Conservation (phyloP, 2,329 filamentous ascomycete genomes). For the Phyllosticta paracitricarpa region DNA sequence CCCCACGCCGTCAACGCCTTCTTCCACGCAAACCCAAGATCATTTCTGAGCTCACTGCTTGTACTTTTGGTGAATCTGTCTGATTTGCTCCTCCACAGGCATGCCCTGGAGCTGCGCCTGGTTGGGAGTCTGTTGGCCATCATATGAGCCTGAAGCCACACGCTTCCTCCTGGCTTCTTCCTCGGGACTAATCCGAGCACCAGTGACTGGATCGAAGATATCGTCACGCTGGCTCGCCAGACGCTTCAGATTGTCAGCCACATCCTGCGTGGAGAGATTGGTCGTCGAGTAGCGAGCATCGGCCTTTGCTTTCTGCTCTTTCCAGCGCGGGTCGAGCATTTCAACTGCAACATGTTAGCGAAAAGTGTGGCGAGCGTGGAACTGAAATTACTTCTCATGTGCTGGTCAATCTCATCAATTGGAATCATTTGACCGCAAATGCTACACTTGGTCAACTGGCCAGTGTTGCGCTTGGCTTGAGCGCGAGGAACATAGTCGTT, state of each 20-base stretch:
- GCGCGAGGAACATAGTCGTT: slow-evolving; percentile 87
- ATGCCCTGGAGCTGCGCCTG: slow-evolving; percentile 42
- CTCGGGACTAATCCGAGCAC: slow-evolving; percentile 56
- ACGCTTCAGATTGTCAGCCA: slow-evolving; percentile 92
- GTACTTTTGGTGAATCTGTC: slow-evolving; percentile 52
- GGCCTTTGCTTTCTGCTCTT: slow-evolving; percentile 85
- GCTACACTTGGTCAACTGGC: slow-evolving; percentile 68
- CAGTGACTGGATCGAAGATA: slow-evolving; percentile 68
- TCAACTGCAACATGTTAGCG: slow-evolving; percentile 53
- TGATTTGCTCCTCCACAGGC: slow-evolving; percentile 80
- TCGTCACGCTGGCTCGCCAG: slow-evolving; percentile 80
- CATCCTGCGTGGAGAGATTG: slow-evolving; percentile 75
- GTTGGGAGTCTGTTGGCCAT: slow-evolving; percentile 48
- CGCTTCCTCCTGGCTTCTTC: slow-evolving; percentile 65
- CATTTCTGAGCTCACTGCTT: slow-evolving; percentile 7
- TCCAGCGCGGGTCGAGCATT: slow-evolving; percentile 87
- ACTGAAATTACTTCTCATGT: slow-evolving; percentile 64
- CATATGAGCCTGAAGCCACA: slow-evolving; percentile 55
- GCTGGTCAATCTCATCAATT: slow-evolving; percentile 75
- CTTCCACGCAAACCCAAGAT: background rate
- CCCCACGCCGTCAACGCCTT: background rate
- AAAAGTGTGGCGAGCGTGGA: background rate
- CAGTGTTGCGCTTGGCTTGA: slow-evolving; percentile 56
- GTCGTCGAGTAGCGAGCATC: slow-evolving; percentile 77
- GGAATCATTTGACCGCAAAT: slow-evolving; percentile 90